Base-by-base conservation (phyloP, 148 eudicot genomes). In the Rhododendron simsii region DNA sequence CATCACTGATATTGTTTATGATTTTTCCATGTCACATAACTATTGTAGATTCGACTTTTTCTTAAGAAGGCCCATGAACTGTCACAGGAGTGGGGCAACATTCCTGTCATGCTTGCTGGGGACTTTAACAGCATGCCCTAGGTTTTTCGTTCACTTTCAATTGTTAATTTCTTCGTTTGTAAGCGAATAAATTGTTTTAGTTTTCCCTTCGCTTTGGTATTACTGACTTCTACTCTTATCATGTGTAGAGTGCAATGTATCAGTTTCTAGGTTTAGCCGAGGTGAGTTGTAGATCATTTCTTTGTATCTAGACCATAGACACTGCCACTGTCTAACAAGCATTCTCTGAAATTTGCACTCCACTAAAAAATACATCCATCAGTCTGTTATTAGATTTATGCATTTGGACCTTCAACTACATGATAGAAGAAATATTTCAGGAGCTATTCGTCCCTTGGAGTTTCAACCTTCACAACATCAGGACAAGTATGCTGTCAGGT, bases 91-190 rank as follows among this genome's bases (percentile, higher is more conserved):
- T 94, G 95, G 95, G 98, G 95, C 81, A 81, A 86, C 82, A 91
- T 93, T 84, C 98, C 98, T 77, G 87, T 91, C 78, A 80, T 94
- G 23, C 94, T 94, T 88, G 92, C 94, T 89, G 98, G 98, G 75
- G 98, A 94, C 89, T 86, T 90, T 26, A 94, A 93, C 87, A 89
- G 93, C 88, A 78, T 89, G 71, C 96, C 94, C 33, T 89, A 90
- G 94, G 96, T 94, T 69, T 53, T 82, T 80, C 61, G 80, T 74
- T 51, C 13, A 51, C 13, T 33, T 26, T 15, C 44, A 15, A 53
- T 81, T 41, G 53, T 77, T 84, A 51, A 48, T 78, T 30, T 59
- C 26, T 11, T 21, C 28, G 63, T 78, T 30, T 57, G 2, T 16
- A 28, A 74, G 15, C 78, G 18, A 13, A 41, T 33, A n/a, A 28